phyloP scores from a whole-genome alignment of 163 green algal genomes.

The Chlorella variabilis region DNA sequence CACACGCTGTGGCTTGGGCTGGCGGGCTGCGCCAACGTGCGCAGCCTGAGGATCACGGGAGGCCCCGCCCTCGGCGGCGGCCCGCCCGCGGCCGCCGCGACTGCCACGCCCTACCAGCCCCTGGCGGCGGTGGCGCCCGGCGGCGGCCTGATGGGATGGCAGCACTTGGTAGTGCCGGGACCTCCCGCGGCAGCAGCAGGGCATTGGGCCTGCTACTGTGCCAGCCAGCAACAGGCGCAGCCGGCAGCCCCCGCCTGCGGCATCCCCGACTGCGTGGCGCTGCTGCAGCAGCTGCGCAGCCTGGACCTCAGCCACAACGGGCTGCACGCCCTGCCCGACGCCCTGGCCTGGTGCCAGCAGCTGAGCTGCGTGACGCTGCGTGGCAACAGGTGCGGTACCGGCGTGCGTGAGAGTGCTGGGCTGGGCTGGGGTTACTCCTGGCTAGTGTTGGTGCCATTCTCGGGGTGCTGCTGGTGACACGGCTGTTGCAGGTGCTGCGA shows the following conservation, averaged over 20 bases:
- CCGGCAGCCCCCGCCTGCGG: not conserved
- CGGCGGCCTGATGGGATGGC: not conserved
- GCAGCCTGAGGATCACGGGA: conserved; percentile 16
- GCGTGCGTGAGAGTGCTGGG: not conserved
- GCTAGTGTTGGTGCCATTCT: no score
- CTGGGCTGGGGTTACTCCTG: not conserved
- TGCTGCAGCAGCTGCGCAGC: conserved; percentile 13
- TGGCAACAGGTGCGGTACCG: conserved; percentile 1
- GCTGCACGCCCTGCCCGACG: conserved; percentile 9
- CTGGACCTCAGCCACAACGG: conserved; percentile 23
- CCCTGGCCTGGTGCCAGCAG: conserved; percentile 29
- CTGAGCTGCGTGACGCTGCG: not conserved
- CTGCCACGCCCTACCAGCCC: not conserved
- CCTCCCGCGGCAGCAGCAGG: not conserved
- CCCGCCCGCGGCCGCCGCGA: not conserved
- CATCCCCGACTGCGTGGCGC: conserved; percentile 6
- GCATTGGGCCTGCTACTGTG: no score
- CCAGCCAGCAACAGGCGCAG: not conserved
- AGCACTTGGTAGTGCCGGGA: no score
- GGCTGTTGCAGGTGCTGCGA: no score
- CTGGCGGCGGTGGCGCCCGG: not conserved
- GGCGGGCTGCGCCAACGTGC: not conserved
- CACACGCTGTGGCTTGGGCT: conserved; percentile 12
- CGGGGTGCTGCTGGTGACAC: no score
- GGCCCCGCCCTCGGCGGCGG: not conserved